These are phyloP conservation scores for Skeletonema costatum DNA, from an alignment of 108 stramenopile species.

Conservation along the genomic window DNA sequence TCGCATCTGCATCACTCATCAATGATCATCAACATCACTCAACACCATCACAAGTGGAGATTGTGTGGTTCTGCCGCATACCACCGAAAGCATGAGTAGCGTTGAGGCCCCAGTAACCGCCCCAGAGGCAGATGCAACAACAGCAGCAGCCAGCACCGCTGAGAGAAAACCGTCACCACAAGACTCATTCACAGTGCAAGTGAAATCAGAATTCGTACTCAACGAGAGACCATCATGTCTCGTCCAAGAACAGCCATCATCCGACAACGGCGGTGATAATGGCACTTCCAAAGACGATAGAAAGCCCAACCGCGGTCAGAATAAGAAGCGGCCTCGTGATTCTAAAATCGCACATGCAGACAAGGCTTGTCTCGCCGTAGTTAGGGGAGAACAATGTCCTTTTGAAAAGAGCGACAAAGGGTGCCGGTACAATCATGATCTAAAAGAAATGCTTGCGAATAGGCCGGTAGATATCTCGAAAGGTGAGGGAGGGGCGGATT, in stretches of 20 bases:
- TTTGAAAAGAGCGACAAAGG: conserved; percentile 35
- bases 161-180: neutral
- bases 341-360: conserved; percentile 40
- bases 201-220: conserved; percentile 59
- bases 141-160: neutral
- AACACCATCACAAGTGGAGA: neutral
- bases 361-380: conserved; percentile 65
- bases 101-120: neutral
- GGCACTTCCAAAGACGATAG: neutral
- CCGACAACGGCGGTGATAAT: neutral
- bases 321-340: conserved; percentile 87
- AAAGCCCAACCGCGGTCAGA: conserved; percentile 48
- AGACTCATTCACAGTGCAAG: conserved; percentile 41
- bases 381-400: conserved; percentile 63
- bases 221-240: conserved; percentile 35
- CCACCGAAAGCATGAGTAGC: conserved; percentile 1
- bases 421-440: conserved; percentile 87
- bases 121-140: neutral
- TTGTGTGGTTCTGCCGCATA: no score
- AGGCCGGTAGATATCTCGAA: conserved; percentile 58
- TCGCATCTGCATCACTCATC: no score
- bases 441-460: conserved; percentile 65
- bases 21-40: neutral
- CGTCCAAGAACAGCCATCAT: conserved; percentile 16
- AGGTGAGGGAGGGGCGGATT: conserved; percentile 51